These are phyloP conservation scores for Apophysomyces sp. DNA, from an alignment of 371 early-diverging fungal genomes.

Conservation along the genomic window DNA sequence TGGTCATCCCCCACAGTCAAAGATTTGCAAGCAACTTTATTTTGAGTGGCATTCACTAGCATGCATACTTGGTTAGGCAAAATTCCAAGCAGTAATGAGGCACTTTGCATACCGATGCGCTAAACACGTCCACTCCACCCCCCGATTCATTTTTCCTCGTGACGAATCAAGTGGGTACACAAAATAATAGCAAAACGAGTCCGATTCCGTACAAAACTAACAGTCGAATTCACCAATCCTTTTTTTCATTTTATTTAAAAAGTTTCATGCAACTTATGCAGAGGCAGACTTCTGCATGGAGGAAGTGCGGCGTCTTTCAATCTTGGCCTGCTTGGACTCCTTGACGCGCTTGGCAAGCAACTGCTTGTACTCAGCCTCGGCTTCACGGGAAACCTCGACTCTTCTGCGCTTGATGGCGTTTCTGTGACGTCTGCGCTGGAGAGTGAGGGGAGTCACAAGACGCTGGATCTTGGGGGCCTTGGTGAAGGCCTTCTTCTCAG, in stretches of 20 bases:
- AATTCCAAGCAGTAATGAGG: too few relatives aligned
- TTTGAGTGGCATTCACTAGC: too few relatives aligned
- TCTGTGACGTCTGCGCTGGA: slow-evolving; percentile 90
- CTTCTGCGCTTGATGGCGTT: slow-evolving; percentile 83
- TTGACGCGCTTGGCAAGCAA: slow-evolving; percentile 90
- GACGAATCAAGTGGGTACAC: too few relatives aligned
- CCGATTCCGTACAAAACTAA: too few relatives aligned
- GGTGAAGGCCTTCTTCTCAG: slow-evolving; percentile 87
- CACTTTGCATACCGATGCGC: too few relatives aligned
- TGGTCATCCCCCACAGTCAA: too few relatives aligned
- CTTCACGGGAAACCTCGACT: slow-evolving; percentile 79
- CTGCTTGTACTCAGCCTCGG: slow-evolving; percentile 90
- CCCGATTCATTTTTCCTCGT: too few relatives aligned
- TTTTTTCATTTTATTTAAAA: slow-evolving; percentile 7
- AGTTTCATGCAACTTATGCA: slow-evolving; percentile 36
- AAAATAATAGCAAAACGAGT: not conserved
- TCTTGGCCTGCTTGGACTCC: slow-evolving; percentile 79
- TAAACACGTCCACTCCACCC: too few relatives aligned
- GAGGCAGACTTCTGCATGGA: slow-evolving; percentile 57
- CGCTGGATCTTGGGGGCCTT: slow-evolving; percentile 98
- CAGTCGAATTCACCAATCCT: not conserved
- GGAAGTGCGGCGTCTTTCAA: slow-evolving; percentile 63
- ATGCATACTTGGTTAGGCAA: too few relatives aligned
- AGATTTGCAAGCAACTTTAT: too few relatives aligned
- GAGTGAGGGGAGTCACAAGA: slow-evolving; percentile 91